Base-by-base conservation (phyloP, 208 protist species). In the Phytomonas sp. region DNA sequence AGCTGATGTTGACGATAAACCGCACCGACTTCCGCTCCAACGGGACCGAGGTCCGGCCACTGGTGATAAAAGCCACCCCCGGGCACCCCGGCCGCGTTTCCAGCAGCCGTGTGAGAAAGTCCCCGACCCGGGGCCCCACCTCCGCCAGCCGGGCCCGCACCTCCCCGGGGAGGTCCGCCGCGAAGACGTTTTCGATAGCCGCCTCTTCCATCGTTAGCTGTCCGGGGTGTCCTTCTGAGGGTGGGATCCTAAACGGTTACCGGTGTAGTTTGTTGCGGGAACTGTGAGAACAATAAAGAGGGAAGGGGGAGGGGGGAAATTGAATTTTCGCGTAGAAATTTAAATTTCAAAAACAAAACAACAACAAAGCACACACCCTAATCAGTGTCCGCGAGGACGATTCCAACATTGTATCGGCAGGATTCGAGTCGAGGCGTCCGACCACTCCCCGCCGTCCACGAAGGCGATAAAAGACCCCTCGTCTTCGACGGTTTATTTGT, bases 11-110 rank as follows among this genome's bases (percentile, higher is more conserved):
- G 23, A 83, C 86, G 60, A 95, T 45, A 69, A 80, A 93, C 71
- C 90, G 90, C 26, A 95, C 90, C 23, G 90, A 78, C 66, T 92
- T 87, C n/a, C 84, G 75, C 78, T 95, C 90, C 7, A 95, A 75
- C 4, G 90, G 86, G 31, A 92, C 87, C 5, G 72, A 70, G 3
- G 90, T 95, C 42, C 87, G 87, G 23, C 90, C 90, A 67, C 87
- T 91, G 3, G 90, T 92, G 72, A 95, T 74, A 67, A 91, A 82
- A 30, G 82, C 86, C 32, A 95, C 64, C 7, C 90, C 87, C 12
- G 72, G 69, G 70, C 79, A 86, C 49, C 66, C 45, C 11, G 73
- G 66, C 29, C 61, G 60, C 49, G 68, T 59, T 0, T 36, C 40
- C 4, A 16, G 16, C 10, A 63, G 63, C n/a, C 80, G 60, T 0